These are phyloP conservation scores for Leishmania braziliensis DNA, from an alignment of 208 protist species.

Conservation along the genomic window DNA sequence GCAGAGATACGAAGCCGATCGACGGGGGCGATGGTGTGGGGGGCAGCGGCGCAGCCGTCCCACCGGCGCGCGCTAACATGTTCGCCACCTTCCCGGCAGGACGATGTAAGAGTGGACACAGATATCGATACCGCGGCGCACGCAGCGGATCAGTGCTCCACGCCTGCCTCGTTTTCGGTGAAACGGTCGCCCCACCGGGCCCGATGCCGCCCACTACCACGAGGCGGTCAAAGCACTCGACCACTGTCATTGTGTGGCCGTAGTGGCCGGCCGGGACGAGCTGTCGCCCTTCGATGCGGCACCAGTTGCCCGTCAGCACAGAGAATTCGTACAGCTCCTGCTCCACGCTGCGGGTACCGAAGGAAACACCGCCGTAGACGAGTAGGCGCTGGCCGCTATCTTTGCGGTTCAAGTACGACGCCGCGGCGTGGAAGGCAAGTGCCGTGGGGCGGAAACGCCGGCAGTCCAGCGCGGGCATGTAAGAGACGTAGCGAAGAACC, in stretches of 20 bases:
- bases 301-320: constrained; percentile 73
- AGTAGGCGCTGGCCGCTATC: constrained; percentile 80
- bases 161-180: not conserved
- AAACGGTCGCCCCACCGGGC: constrained; percentile 41
- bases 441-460: constrained; percentile 73
- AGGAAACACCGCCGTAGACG: constrained; percentile 71
- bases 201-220: constrained; percentile 82
- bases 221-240: constrained; percentile 53
- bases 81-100: constrained; percentile 2
- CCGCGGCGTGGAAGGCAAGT: constrained; percentile 64
- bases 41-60: constrained; percentile 6
- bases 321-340: constrained; percentile 90
- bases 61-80: not conserved
- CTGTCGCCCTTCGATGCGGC: constrained; percentile 75
- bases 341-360: constrained; percentile 35
- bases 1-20: constrained; percentile 73
- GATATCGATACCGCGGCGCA: constrained; percentile 24
- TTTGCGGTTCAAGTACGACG: constrained; percentile 52
- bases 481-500: constrained; percentile 58
- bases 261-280: constrained; percentile 77
- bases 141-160: constrained; percentile 30
- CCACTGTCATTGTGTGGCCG: constrained; percentile 70
- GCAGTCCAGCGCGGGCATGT: constrained; percentile 46
- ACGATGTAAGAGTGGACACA: constrained; percentile 35
- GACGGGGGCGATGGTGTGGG: not conserved